phyloP scores from a whole-genome alignment of 257 asterid species.

The Ajuga chamaepitys region DNA sequence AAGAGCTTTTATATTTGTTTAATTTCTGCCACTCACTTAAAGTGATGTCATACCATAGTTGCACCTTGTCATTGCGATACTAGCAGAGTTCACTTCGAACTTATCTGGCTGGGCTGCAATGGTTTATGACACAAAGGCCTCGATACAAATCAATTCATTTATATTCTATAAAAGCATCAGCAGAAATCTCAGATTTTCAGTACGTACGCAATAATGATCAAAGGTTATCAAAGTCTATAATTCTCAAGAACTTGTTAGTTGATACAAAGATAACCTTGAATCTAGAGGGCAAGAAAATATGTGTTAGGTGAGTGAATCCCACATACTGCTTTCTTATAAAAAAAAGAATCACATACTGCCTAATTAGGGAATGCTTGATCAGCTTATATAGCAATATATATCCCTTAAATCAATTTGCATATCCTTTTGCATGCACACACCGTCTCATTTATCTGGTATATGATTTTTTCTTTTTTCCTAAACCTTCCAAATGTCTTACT shows the following conservation, averaged over 20 bases:
- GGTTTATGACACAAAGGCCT: not conserved
- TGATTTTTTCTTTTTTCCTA: too few relatives aligned
- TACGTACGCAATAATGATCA: not conserved
- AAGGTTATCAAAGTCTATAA: not conserved
- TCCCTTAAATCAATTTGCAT: too few relatives aligned
- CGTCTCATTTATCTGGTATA: too few relatives aligned
- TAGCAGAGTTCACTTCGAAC: not conserved
- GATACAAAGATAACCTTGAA: not conserved
- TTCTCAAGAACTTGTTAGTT: not conserved
- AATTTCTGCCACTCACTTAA: not conserved
- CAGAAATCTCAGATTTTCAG: not conserved
- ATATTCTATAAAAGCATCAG: not conserved
- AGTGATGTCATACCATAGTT: not conserved
- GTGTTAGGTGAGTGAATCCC: not conserved
- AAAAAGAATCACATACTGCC: too few relatives aligned
- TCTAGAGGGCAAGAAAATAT: not conserved
- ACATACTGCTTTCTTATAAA: not conserved
- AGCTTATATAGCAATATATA: too few relatives aligned
- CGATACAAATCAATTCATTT: not conserved
- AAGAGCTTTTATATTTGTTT: not conserved
- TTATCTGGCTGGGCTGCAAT: not conserved
- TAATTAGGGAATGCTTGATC: too few relatives aligned
- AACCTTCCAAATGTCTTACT: too few relatives aligned
- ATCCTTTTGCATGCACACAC: too few relatives aligned
- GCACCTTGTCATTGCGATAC: not conserved